Evolutionary conservation across 805 yeast species (phyloP), one percentile per base, ranked within the genome.

Genomic region (Suhomyces xylopsoci): DNA sequence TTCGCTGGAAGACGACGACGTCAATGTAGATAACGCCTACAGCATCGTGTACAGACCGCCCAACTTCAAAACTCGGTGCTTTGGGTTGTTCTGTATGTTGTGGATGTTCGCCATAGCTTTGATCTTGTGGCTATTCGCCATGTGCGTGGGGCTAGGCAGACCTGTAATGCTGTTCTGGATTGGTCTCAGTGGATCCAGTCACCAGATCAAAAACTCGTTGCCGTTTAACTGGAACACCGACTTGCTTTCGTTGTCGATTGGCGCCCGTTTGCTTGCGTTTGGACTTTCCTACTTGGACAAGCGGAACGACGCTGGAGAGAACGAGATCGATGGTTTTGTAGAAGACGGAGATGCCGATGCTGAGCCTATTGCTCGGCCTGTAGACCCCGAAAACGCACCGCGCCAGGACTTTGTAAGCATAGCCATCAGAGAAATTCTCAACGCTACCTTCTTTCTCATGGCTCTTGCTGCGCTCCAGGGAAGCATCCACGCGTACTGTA

Each of bases 21-120:
- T 61, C 40, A 69, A 65, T 7, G 67, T 73, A 19, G 74, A 70
- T 20, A 67, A 71, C 47, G 71, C 71, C 1, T 90, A 92, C 67
- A 77, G 81, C 2, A 81, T 92, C 26, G 97, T 92, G 2, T 96
- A 92, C 69, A 77, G 90, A 45, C 98, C 99, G 4, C 96, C 96
- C 1, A 59, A 78, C 48, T 89, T 93, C 67, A 78, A 83, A 49
- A 30, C 62, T 2, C 77, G 97, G 53, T 77, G 90, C 34, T 71
- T 79, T 20, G 70, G 62, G 0, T 64, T 88, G 44, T 68, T 82
- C 20, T 55, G 69, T 7, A 61, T 71, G 64, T 64, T 82, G 14
- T 83, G 88, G 83, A 51, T 72, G 2, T 79, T 77, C 59, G 71
- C 76, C 0, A 70, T 70, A 1, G 50, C 73, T 3, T 54, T 74